Conservation (phyloP, 768 basidiomycete genomes). For the Suillus luteus region DNA sequence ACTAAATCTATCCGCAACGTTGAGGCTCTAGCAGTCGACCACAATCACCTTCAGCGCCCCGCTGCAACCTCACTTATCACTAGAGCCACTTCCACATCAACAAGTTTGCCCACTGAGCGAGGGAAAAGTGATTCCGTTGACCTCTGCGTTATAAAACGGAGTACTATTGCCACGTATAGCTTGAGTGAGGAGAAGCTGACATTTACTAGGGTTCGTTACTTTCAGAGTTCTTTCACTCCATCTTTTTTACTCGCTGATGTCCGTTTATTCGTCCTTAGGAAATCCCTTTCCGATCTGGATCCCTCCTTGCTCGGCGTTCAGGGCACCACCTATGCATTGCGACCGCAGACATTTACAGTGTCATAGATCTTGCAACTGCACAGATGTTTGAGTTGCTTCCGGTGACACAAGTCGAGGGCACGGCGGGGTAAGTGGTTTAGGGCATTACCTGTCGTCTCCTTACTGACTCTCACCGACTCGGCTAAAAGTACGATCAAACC, state of each 20-base stretch:
- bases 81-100: conserved; percentile 17
- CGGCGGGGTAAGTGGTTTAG: conserved; percentile 34
- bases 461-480: too few relatives aligned
- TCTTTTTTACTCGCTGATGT: not conserved
- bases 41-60: conserved; percentile 61
- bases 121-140: conserved; percentile 55
- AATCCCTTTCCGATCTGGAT: conserved; percentile 64
- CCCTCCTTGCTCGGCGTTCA: conserved; percentile 58
- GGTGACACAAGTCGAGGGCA: conserved; percentile 64
- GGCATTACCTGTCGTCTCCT: not conserved
- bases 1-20: conserved; percentile 84
- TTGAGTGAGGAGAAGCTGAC: conserved; percentile 62
- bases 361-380: conserved; percentile 76
- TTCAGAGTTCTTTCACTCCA: not conserved
- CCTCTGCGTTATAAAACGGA: conserved; percentile 74
- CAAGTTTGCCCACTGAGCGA: not conserved
- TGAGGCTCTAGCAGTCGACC: conserved; percentile 79
- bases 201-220: conserved; percentile 54
- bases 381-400: conserved; percentile 76
- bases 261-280: conserved; percentile 47
- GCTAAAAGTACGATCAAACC: conserved; percentile 43
- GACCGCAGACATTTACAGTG: conserved; percentile 69
- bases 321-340: conserved; percentile 73
- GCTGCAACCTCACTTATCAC: conserved; percentile 43
- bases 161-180: conserved; percentile 60